phyloP scores from a whole-genome alignment of 805 yeast species.

The Limtongia smithiae region DNA sequence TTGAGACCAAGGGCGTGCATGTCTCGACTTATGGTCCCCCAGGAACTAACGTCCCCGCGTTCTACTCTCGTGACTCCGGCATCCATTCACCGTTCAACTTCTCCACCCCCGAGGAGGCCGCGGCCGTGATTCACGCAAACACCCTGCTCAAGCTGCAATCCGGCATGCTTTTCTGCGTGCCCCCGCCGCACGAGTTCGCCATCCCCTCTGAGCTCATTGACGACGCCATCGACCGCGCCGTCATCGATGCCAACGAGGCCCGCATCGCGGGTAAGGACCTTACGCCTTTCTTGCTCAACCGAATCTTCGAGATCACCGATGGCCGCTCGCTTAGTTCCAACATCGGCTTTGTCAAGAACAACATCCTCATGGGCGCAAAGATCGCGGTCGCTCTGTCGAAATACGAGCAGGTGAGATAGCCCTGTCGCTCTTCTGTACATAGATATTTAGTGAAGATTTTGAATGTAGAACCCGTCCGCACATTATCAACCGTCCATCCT shows the following conservation, averaged over 20 bases:
- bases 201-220: conserved; percentile 52
- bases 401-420: conserved; percentile 40
- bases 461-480: too few species aligned
- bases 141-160: conserved; percentile 50
- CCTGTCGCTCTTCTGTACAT: too few species aligned
- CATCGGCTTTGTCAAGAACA: conserved; percentile 70
- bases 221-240: conserved; percentile 56
- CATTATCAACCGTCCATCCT: too few species aligned
- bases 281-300: conserved; percentile 71
- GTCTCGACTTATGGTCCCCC: conserved; percentile 63
- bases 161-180: conserved; percentile 79
- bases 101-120: conserved; percentile 54
- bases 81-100: conserved; percentile 66
- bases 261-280: conserved; percentile 67
- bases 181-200: conserved; percentile 68
- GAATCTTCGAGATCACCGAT: conserved; percentile 61
- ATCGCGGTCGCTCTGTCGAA: conserved; percentile 56
- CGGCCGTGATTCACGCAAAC: conserved; percentile 51
- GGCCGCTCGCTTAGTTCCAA: conserved; percentile 71
- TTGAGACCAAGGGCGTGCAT: conserved; percentile 88
- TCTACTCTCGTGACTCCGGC: conserved; percentile 74
- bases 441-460: too few species aligned
- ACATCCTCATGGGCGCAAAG: conserved; percentile 63
- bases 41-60: conserved; percentile 69
- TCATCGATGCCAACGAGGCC: conserved; percentile 48